Percentiles rank a stretch among this genome's conserved stretches.
These are phyloP conservation scores for Rhododendron griersonianum DNA, from an alignment of 148 eudicot genomes.

Conservation along the genomic window DNA sequence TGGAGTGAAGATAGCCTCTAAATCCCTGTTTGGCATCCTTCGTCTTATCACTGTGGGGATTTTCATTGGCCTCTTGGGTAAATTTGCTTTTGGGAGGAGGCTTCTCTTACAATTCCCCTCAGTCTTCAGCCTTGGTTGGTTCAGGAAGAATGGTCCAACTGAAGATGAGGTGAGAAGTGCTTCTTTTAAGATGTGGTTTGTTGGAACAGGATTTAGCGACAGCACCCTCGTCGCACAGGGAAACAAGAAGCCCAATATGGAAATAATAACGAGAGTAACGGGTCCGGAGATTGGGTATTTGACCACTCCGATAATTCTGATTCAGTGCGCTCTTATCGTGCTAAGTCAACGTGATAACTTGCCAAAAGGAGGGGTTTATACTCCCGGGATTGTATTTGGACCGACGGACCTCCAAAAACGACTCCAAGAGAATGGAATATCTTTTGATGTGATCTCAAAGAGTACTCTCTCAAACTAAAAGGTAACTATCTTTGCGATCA, in stretches of 20 bases:
- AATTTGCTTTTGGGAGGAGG: constrained; percentile 55
- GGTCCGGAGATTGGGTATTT: constrained; percentile 88
- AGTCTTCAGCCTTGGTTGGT: constrained; percentile 70
- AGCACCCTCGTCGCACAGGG: constrained; percentile 19
- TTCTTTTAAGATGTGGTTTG: constrained; percentile 88
- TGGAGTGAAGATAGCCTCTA: constrained; percentile 68
- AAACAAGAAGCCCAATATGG: constrained; percentile 51
- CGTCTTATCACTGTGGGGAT: constrained; percentile 46
- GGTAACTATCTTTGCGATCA: constrained; percentile 6
- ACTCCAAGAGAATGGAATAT: constrained; percentile 76
- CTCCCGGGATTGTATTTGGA: constrained; percentile 87
- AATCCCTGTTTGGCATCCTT: constrained; percentile 49
- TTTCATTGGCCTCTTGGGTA: constrained; percentile 58
- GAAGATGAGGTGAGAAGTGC: constrained; percentile 87
- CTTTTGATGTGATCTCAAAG: constrained; percentile 72
- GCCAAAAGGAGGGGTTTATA: constrained; percentile 78
- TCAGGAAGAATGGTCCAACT: constrained; percentile 68
- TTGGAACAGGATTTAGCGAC: constrained; percentile 65
- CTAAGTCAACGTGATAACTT: constrained; percentile 50
- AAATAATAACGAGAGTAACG: constrained; percentile 72
- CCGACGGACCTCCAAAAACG: constrained; percentile 75
- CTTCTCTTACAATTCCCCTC: constrained; percentile 77
- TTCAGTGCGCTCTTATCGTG: constrained; percentile 69
- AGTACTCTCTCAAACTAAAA: constrained; percentile 29
- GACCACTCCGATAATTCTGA: constrained; percentile 62